Evolutionary conservation across 768 basidiomycete genomes (phyloP), one percentile per base, ranked within the genome.

Genomic region (Leccinellum luteum): DNA sequence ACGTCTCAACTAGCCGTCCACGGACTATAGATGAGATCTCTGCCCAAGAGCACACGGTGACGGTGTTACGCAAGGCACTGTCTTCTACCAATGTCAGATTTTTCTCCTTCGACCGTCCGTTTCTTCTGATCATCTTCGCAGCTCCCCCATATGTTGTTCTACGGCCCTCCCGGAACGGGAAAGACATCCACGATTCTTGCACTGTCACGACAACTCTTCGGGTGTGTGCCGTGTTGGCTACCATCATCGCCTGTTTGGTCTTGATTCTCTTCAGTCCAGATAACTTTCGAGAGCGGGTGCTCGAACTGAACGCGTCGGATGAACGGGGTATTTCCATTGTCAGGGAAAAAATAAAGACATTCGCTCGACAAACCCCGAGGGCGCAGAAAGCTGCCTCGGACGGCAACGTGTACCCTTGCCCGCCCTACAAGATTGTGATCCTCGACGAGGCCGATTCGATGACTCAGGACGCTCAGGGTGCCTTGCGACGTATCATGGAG

Each of bases 71-170:
- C 48, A 98, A 96, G 76, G 92, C 96, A 0, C 77, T 99, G 45
- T 87, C 85, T 0, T 95, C 92, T 13, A 89, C 93, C 28, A 99
- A 99, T 77, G 96, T 97, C 67, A 8, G 51, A n/a, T 3, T 44
- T 6, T 2, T 6, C 32, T 51, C n/a, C 27, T 21, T 27, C 12
- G 3, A 13, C 15, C 31, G 4, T 30, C 23, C 15, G 2, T 13
- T 17, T n/a, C 21, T 4, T 49, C 59, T 73, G 38, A 69, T 56
- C 21, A 21, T 60, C 13, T 49, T n/a, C 35, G 10, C 69, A 99
- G 97, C 81, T 99, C 52, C 96, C 97, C 6, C 97, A 99, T 69
- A 98, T 98, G 95, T 78, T 99, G 48, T 99, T 99, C 79, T 99
- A 99, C 64, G 97, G 97, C 1, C 97, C 97, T 30, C 97, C 97